Evolutionary conservation across 805 yeast species (phyloP), one percentile per base, ranked within the genome.

Genomic region (Blastobotrys terrestris): DNA sequence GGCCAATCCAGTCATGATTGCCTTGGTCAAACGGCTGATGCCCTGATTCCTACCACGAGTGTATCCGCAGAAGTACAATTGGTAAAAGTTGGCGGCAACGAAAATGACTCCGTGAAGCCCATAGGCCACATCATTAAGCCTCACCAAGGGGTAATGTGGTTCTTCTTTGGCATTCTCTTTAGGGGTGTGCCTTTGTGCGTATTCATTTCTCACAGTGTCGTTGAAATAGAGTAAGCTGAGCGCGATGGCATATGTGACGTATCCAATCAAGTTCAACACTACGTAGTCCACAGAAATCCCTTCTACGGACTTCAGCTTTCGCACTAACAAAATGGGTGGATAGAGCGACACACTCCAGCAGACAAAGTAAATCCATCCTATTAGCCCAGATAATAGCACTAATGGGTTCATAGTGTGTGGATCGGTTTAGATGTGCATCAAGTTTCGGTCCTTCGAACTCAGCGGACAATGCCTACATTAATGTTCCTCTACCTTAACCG

Each of bases 121-220:
- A 57, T 76, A 77, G 3, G 70, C 67, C 4, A 77, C 64, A 57
- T 77, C 81, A 20, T 74, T 72, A 52, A 61, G 53, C 6, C 78
- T 67, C 7, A 77, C 67, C 19, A 75, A 57, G 1, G 81, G 81
- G 55, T 52, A 59, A 21, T 58, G 56, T 45, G 56, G 55, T 15
- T 59, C 57, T 16, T 16, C 26, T n/a, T 26, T 20, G 51, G 61
- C 60, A n/a, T 48, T 46, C 7, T 39, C 53, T 8, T 57, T 39
- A 22, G 51, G 54, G 2, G 64, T 52, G 51, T 65, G 67, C 16
- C 67, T 57, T 44, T 61, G 60, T 15, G 71, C 67, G 51, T 70
- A 70, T 55, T 70, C 71, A 16, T 60, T 59, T 19, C 72, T 61
- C 13, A 70, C 71, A 13, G 60, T 59, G 18, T 57, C 56, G 48